Evolutionary conservation across 306 rosid genomes (phyloP), one percentile per base, ranked within the genome.

Genomic region (Prinsepia uniflora): DNA sequence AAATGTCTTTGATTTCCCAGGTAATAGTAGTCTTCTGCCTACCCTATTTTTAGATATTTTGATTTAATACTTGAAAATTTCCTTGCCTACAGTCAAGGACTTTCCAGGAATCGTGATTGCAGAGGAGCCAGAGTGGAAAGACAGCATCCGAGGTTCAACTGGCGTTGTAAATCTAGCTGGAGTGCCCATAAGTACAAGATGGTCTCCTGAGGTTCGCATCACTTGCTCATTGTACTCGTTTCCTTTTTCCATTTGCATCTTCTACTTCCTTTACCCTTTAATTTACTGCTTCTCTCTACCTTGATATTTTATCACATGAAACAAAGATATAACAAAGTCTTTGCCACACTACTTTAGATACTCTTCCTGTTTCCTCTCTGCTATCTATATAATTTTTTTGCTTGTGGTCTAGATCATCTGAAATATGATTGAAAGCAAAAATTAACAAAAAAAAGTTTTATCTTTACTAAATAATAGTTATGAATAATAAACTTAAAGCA

Each of bases 161-260:
- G 96, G 99, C 34, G 89, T 95, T 65, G 97, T 95, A 67, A 95
- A 95, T 83, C 84, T 95, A 83, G 99, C 97, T 41, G 99, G 99
- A 72, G 8, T 95, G 81, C 96, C 99, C 72, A 95, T 95, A 61
- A 89, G 97, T 72, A 91, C 91, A 63, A 83, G 99, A 80, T 95
- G 99, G 99, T 87, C 97, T 78, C 71, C 87, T 64, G 99, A 91
- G 96, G 99, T 90, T 75, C 68, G 72, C 67, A 34, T 70, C 70
- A 57, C 71, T 47, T 78, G 66, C 68, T 73, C 68, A 71, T 52
- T 60, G 36, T 30, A 30, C 2, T 30, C 36, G 3, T 30, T 30
- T 75, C 45, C 20, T 36, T 58, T 39, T 54, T 59, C 6, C 17
- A 46, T 46, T 46, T 46, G 14, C 50, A 46, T 46, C 54, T 71